Base-by-base conservation (phyloP, 352 stramenopile species). In the Thalassiosira ordinaria region DNA sequence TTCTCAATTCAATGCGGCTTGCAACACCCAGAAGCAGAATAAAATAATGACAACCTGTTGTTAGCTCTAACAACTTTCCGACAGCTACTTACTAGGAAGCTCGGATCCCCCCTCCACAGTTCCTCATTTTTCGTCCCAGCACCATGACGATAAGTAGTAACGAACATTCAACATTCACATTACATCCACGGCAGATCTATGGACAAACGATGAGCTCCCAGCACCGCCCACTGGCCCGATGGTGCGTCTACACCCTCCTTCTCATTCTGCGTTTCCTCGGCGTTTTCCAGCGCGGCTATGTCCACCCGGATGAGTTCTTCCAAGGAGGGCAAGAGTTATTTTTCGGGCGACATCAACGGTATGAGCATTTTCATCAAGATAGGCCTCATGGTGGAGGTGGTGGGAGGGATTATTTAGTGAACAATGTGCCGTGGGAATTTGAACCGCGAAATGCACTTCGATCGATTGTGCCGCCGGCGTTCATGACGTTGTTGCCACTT, bases 221-320 rank as follows among this genome's bases (percentile, higher is more conserved):
- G 1, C 16, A 7, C 18, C 8, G 24, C 27, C 44, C 35, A 39
- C 31, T 24, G 52, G 11, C 7, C 2, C 53, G 24, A 47, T 85
- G 69, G 70, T 37, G 56, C 47, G 11, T 86, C 29, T 86, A 86
- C 56, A n/a, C 53, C 66, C 46, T 57, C n/a, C 63, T 84, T 6
- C 20, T 86, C 16, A 4, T 71, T 9, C 37, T 82, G 11, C 70
- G 75, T 46, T 73, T 82, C 67, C 55, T 80, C 13, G 61, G 73
- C 18, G 53, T 64, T 46, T 41, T 82, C 35, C 53, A 79, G 24
- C 49, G 65, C 16, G 89, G 89, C 39, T 93, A 93, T 49, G 67
- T 93, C 55, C 89, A 93, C 71, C 89, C 89, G 0, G 89, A 93
- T 85, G 89, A 93, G 68, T 92, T 92, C 47, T 93, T 91, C 60